phyloP scores from a whole-genome alignment of 768 basidiomycete genomes.

The Leccinellum luteum region DNA sequence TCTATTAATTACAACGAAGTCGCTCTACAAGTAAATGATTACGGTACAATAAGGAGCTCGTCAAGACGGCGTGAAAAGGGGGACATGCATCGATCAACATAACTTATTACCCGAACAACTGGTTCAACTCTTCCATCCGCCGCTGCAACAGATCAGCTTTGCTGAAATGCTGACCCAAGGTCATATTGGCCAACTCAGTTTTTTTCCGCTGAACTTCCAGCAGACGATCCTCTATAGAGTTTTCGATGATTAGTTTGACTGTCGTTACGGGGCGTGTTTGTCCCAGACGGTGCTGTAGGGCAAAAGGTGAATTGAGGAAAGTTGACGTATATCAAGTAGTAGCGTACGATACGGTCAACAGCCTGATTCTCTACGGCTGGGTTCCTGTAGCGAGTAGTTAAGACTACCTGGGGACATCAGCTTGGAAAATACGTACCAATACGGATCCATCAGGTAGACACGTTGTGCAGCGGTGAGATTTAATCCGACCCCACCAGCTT shows the following conservation, averaged over 20 bases:
- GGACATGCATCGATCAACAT: slow-evolving; percentile 18
- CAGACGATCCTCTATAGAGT: slow-evolving; percentile 90
- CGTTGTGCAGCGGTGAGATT: slow-evolving; percentile 94
- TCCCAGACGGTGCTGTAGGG: slow-evolving; percentile 83
- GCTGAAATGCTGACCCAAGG: slow-evolving; percentile 81
- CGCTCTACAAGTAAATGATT: slow-evolving; percentile 32
- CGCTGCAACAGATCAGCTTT: slow-evolving; percentile 86
- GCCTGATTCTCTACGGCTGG: slow-evolving; percentile 98
- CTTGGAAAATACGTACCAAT: slow-evolving; percentile 56
- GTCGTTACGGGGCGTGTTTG: slow-evolving; percentile 91
- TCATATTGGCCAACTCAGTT: slow-evolving; percentile 91
- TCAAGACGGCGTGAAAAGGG: slow-evolving; percentile 15
- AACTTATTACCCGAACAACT: slow-evolving; percentile 60
- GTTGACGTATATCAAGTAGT: not conserved
- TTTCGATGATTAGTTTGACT: slow-evolving; percentile 89
- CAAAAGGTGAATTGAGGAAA: not conserved
- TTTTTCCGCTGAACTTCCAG: slow-evolving; percentile 95
- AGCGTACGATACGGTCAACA: slow-evolving; percentile 90
- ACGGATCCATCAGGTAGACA: slow-evolving; percentile 96
- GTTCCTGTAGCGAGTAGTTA: slow-evolving; percentile 56
- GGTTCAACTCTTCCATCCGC: slow-evolving; percentile 82
- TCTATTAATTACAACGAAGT: slow-evolving; percentile 33
- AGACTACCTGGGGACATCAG: not conserved
- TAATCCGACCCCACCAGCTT: slow-evolving; percentile 95
- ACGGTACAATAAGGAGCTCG: slow-evolving; percentile 22